These are phyloP conservation scores for Suillus decipiens DNA, from an alignment of 768 basidiomycete species.

Conservation along the genomic window DNA sequence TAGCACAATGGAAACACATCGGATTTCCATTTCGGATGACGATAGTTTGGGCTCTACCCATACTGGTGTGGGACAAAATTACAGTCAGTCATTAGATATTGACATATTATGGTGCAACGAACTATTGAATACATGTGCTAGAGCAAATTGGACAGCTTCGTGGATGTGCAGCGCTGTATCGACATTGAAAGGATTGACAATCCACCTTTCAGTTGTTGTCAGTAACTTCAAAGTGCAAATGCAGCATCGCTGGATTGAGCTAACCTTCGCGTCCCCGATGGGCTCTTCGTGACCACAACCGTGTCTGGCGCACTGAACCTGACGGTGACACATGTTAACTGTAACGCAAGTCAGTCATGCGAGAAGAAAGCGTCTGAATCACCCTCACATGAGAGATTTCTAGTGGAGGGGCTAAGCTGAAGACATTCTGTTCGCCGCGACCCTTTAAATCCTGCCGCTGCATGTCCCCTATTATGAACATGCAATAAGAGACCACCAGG, in stretches of 20 bases:
- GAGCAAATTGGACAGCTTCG: constrained; percentile 38
- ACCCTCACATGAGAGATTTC: background rate
- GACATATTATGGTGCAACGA: constrained; percentile 13
- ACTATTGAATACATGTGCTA: constrained; percentile 44
- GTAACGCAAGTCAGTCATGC: background rate
- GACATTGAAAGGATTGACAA: constrained; percentile 40
- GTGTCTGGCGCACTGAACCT: constrained; percentile 38
- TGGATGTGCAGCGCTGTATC: constrained; percentile 43
- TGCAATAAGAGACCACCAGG: constrained; percentile 9
- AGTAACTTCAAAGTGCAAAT: background rate
- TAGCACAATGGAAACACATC: constrained; percentile 24
- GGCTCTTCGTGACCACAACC: constrained; percentile 41
- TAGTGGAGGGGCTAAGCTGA: background rate
- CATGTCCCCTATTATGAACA: constrained; percentile 10
- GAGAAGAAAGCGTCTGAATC: background rate
- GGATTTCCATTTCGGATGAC: constrained; percentile 21
- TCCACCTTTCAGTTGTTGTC: constrained; percentile 38
- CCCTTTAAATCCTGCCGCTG: constrained; percentile 25
- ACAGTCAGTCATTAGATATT: constrained; percentile 19
- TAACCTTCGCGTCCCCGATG: constrained; percentile 31
- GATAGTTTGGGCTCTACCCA: constrained; percentile 24
- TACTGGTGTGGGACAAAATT: constrained; percentile 14
- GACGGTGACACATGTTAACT: constrained; percentile 45
- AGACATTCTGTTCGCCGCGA: background rate
- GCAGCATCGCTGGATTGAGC: constrained; percentile 9